Base-by-base conservation (phyloP, 306 rosid species). In the Rosa persica region DNA sequence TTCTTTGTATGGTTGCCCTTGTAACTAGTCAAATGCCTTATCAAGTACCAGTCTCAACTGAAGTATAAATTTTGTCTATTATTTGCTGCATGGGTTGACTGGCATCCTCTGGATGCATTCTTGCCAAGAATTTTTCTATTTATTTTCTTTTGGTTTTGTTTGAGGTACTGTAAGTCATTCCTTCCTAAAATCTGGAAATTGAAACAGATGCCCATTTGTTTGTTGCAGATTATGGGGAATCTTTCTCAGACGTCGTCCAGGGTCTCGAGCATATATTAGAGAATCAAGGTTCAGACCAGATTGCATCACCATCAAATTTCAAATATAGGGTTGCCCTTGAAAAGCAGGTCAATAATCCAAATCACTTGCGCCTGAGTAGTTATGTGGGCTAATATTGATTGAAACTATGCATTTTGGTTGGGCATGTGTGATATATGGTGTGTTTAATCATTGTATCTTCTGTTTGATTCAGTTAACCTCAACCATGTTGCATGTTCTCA, bases 291-390 rank as follows among this genome's bases (percentile, higher is more conserved):
- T 78, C 86, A 38, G 90, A 88, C 81, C 91, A 83, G 67, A 88
- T 86, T 79, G 82, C 94, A 10, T 90, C 89, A 62, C 92, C 98
- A 10, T 88, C 97, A 23, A 90, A 85, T 90, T 90, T 90, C 89
- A 92, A 92, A 81, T 94, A 92, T 78, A 87, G 91, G 81, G 81
- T 92, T 83, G 91, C 97, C 49, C 93, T 95, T 67, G 95, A 91
- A 81, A 95, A 95, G 70, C 98, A 94, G 98, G 97, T 92, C 79
- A 81, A 48, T 80, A 78, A 84, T 84, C 79, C 36, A 25, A 70
- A 70, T 73, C 57, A 34, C 48, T 77, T 79, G 46, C 20, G 27
- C 40, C 71, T 19, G 9, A 75, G 74, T 72, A 72, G 34, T 39
- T n/a, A 9, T 67, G 77, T 49, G 76, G 65, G 43, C 82, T 47